phyloP scores from a whole-genome alignment of 352 stramenopile genomes.

The Peronospora farinosa region DNA sequence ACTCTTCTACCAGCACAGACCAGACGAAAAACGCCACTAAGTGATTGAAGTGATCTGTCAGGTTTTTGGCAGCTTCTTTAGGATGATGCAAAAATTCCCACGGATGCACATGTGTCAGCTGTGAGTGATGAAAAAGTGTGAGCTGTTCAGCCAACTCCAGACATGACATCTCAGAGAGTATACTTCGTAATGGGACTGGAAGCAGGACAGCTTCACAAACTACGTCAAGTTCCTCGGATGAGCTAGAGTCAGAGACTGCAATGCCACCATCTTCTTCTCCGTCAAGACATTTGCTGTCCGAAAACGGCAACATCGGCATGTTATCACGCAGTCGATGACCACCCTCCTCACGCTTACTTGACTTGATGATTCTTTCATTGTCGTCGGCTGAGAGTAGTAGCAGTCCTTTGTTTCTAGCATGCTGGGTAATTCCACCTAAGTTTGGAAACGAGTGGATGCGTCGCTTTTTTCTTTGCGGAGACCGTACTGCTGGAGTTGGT shows the following conservation, averaged over 20 bases:
- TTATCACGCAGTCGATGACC: constrained; percentile 22
- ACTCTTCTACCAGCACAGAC: constrained; percentile 66
- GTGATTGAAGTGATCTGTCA: constrained; percentile 59
- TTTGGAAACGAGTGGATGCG: constrained; percentile 69
- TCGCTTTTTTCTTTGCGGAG: constrained; percentile 27
- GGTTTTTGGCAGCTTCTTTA: constrained; percentile 37
- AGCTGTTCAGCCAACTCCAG: constrained; percentile 57
- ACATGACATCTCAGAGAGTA: constrained; percentile 50
- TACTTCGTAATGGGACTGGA: constrained; percentile 33
- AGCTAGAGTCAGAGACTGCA: constrained; percentile 7
- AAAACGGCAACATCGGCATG: constrained; percentile 10
- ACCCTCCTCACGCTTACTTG: constrained; percentile 16
- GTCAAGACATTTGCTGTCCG: constrained; percentile 7
- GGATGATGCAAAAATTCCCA: constrained; percentile 57
- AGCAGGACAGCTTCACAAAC: constrained; percentile 38
- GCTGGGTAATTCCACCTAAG: constrained; percentile 30
- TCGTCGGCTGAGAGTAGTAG: constrained; percentile 16
- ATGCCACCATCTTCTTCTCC: constrained; percentile 3
- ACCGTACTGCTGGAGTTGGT: constrained; percentile 5
- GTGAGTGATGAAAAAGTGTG: constrained; percentile 54
- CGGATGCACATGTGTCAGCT: constrained; percentile 38
- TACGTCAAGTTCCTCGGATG: constrained; percentile 36
- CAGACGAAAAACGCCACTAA: constrained; percentile 68
- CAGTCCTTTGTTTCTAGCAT: constrained; percentile 19
- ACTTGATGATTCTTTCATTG: constrained; percentile 10